phyloP scores from a whole-genome alignment of 345 rosid species.

The Eucalyptus pumila region DNA sequence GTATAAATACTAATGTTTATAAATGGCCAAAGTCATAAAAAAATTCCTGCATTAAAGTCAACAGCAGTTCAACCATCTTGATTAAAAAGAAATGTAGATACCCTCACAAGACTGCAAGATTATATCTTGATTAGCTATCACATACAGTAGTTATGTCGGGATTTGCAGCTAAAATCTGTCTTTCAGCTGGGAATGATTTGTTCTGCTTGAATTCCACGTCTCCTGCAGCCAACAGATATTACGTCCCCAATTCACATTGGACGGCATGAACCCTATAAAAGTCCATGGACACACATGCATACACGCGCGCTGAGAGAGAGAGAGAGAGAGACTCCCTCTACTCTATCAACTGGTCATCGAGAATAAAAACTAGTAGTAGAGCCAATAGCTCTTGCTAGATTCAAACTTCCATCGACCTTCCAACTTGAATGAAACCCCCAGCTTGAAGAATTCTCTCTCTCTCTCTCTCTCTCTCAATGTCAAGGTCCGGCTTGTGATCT shows the following conservation, averaged over 20 bases:
- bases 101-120: neutral
- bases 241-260: neutral
- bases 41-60: neutral
- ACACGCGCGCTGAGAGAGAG: neutral
- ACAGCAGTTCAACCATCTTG: neutral
- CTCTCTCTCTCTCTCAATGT: conserved; percentile 85
- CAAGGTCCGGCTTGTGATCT: conserved; percentile 97
- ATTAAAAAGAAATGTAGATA: neutral
- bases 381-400: conserved; percentile 97
- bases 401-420: conserved; percentile 91
- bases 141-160: conserved; percentile 71
- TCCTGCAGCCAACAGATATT: conserved; percentile 22
- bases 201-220: conserved; percentile 89
- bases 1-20: neutral
- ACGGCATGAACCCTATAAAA: neutral
- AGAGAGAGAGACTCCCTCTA: neutral
- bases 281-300: neutral
- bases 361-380: neutral
- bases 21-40: neutral
- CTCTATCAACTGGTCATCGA: neutral
- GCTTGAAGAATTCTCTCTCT: conserved; percentile 87
- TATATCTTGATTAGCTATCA: neutral
- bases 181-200: conserved; percentile 54
- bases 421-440: conserved; percentile 93
- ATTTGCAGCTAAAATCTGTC: conserved; percentile 78